Percentiles rank a stretch among this genome's conserved stretches.
These are phyloP conservation scores for Aspergillus neotritici DNA, from an alignment of 2,329 filamentous ascomycete genomes.

Conservation along the genomic window DNA sequence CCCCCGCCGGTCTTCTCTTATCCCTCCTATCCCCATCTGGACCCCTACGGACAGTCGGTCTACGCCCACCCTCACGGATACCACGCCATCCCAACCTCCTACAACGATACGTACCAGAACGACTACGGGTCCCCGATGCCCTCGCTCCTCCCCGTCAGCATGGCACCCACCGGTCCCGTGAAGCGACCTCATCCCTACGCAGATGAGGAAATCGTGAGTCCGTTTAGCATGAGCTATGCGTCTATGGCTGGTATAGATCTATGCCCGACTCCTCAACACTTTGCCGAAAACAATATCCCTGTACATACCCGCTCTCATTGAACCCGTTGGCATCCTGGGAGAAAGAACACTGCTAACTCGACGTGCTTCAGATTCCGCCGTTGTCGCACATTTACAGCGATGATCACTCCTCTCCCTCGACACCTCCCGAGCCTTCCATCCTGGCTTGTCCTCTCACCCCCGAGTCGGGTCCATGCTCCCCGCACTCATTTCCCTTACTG, in stretches of 20 bases:
- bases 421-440: constrained; percentile 37
- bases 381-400: constrained; percentile 34
- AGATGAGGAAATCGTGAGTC: constrained; percentile 53
- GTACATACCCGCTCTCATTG: constrained; percentile 36
- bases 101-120: constrained; percentile 31
- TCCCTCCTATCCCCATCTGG: constrained; percentile 43
- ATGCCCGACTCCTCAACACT: constrained; percentile 28
- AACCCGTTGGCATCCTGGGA: constrained; percentile 12
- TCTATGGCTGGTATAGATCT: constrained; percentile 55
- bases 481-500: constrained; percentile 27
- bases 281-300: constrained; percentile 36
- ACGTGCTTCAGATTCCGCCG: constrained; percentile 30
- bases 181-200: constrained; percentile 50
- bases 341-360: constrained; percentile 13
- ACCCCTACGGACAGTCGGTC: constrained; percentile 35
- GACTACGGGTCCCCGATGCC: constrained; percentile 39
- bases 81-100: constrained; percentile 27
- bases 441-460: constrained; percentile 40
- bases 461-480: constrained; percentile 37
- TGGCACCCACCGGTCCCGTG: constrained; percentile 35
- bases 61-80: constrained; percentile 34
- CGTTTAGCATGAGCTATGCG: constrained; percentile 57
- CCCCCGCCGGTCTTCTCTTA: constrained; percentile 54
- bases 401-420: constrained; percentile 36
- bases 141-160: constrained; percentile 43